Conservation (phyloP, 345 rosid species). For the Excoecaria agallocha region DNA sequence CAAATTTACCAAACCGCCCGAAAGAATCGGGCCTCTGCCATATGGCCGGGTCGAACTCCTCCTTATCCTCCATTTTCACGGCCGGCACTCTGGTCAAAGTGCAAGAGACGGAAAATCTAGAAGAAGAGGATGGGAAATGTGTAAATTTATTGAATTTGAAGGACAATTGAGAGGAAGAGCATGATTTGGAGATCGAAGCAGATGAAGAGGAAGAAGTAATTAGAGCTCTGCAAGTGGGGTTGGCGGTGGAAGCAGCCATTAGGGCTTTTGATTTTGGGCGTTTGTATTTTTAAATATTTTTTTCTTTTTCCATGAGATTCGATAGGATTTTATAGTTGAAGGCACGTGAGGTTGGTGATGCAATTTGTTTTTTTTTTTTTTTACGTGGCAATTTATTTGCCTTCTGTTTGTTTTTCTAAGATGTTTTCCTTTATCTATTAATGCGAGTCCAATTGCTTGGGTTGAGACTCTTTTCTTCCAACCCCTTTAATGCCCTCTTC, state of each 20-base stretch:
- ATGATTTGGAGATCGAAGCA: neutral
- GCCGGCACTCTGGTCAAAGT: constrained; percentile 45
- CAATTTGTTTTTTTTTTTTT: too few species aligned
- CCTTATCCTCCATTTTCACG: constrained; percentile 38
- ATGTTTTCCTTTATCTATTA: too few species aligned
- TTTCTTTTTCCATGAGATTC: too few species aligned
- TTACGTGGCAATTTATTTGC: too few species aligned
- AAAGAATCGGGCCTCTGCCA: constrained; percentile 80
- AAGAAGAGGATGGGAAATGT: constrained; percentile 9
- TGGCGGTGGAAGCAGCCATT: constrained; percentile 4
- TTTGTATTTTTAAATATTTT: neutral
- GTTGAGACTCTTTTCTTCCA: too few species aligned
- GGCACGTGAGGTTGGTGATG: neutral
- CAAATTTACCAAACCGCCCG: constrained; percentile 86
- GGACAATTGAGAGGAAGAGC: constrained; percentile 6
- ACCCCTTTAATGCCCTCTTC: too few species aligned
- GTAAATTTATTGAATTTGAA: constrained; percentile 17
- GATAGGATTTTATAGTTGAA: neutral
- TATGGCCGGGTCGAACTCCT: constrained; percentile 29
- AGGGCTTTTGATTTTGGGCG: neutral
- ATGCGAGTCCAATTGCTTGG: too few species aligned
- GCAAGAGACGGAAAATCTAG: constrained; percentile 42
- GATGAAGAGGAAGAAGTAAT: constrained; percentile 12
- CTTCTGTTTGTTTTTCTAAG: too few species aligned
- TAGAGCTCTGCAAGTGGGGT: neutral